A percentile compares a stretch with the other conserved stretches of the same genome.
These are phyloP conservation scores for Grosmannia clavigera DNA, from an alignment of 2,329 filamentous ascomycete genomes.

Conservation along the genomic window DNA sequence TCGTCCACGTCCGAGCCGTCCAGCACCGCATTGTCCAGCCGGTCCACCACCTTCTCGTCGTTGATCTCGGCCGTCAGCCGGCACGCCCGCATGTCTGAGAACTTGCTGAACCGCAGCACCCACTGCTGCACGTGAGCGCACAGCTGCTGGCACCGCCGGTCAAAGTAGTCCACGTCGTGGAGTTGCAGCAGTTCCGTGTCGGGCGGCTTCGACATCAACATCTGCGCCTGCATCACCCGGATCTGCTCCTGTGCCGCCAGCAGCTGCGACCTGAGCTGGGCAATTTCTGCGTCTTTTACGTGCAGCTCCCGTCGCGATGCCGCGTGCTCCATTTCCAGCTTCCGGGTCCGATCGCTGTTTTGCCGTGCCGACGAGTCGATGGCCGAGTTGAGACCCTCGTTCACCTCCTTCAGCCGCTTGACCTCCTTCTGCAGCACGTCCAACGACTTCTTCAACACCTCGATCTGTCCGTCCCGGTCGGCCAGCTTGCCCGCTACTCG, in stretches of 20 bases:
- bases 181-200: slow-evolving; percentile 62
- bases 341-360: slow-evolving; percentile 58
- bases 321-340: slow-evolving; percentile 55
- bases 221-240: slow-evolving; percentile 43
- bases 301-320: slow-evolving; percentile 57
- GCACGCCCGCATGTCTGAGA: slow-evolving; percentile 84
- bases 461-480: slow-evolving; percentile 80
- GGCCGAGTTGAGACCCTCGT: slow-evolving; percentile 64
- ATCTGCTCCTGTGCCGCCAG: slow-evolving; percentile 56
- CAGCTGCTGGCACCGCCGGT: slow-evolving; percentile 82
- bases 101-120: slow-evolving; percentile 96
- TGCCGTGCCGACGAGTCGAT: slow-evolving; percentile 66
- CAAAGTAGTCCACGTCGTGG: slow-evolving; percentile 89
- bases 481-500: slow-evolving; percentile 58
- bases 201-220: slow-evolving; percentile 44
- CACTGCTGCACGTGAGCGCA: slow-evolving; percentile 95
- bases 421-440: slow-evolving; percentile 75
- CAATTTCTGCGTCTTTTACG: slow-evolving; percentile 76
- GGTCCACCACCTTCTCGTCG: slow-evolving; percentile 86
- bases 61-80: slow-evolving; percentile 72
- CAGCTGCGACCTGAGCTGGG: slow-evolving; percentile 64
- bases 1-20: slow-evolving; percentile 88
- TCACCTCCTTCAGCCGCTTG: slow-evolving; percentile 66
- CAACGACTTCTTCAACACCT: slow-evolving; percentile 65
- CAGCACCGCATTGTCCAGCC: slow-evolving; percentile 85